phyloP scores from a whole-genome alignment of 306 rosid species.

The Dalbergia cochinchinensis region DNA sequence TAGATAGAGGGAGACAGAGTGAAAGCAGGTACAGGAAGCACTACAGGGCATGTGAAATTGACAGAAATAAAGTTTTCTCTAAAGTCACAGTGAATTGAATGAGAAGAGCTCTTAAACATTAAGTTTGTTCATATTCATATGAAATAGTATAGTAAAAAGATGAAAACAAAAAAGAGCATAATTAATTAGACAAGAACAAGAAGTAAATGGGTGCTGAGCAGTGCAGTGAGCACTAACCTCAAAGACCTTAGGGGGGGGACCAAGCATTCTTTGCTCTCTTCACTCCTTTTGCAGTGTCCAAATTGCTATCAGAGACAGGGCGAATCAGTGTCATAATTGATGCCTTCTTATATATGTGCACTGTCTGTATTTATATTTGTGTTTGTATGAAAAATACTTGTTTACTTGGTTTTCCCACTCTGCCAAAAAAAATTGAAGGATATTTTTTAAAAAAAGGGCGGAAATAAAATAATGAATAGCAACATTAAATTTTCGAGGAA shows the following conservation, averaged over 20 bases:
- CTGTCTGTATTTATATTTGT: conserved; percentile 19
- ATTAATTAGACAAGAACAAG: conserved; percentile 10
- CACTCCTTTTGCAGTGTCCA: conserved; percentile 26
- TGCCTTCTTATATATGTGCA: conserved; percentile 29
- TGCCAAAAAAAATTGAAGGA: background rate
- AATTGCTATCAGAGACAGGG: conserved; percentile 33
- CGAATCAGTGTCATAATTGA: conserved; percentile 42
- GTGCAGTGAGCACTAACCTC: conserved; percentile 46
- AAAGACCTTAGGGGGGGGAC: background rate
- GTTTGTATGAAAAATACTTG: background rate
- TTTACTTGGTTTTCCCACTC: background rate
- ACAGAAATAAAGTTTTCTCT: background rate
- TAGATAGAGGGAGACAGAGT: conserved; percentile 26
- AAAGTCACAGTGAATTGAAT: background rate
- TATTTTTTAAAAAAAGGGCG: background rate
- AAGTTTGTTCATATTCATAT: background rate
- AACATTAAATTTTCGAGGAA: conserved; percentile 15
- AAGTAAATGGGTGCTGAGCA: background rate
- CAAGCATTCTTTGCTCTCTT: conserved; percentile 17
- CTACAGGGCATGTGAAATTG: conserved; percentile 29
- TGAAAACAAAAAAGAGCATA: conserved; percentile 12
- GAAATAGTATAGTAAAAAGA: background rate
- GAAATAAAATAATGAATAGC: conserved; percentile 2
- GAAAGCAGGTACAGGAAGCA: conserved; percentile 32
- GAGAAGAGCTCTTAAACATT: background rate